Evolutionary conservation across 2,329 filamentous ascomycete species (phyloP), one percentile per base, ranked within the genome.

Genomic region (Cytospora mali): DNA sequence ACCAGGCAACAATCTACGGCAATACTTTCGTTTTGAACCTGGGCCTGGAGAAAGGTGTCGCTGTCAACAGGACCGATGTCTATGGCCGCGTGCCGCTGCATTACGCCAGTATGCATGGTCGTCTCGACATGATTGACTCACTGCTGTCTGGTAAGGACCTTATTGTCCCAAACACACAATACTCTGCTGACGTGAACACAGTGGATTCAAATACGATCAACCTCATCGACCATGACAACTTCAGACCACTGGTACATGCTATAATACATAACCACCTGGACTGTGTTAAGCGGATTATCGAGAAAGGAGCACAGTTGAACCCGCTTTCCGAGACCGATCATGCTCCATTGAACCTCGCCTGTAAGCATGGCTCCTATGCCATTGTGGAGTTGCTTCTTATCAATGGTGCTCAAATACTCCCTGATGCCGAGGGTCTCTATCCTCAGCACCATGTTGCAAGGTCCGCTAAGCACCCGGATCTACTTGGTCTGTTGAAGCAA

Each of bases 401-500:
- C 69, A 87, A 91, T 68, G 88, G 89, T 10, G 92, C 94, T 6
- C 83, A 86, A 62, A 89, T 99, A 64, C 80, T 97, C n/a, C 89
- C 95, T 10, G 95, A 99, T 76, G 95, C 95, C 2, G 95, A 99
- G 79, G 95, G 95, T 1, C 81, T 99, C 13, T 99, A 92, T 72
- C 95, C 95, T n/a, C 95, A 98, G 73, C 95, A 99, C 76, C 84
- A 98, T 35, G 94, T 98, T 23, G 94, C 95, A 27, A 86, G 95
- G 61, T 95, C 94, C 31, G 92, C 92, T 3, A 88, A 93, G 71
- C 90, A 88, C 0, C 90, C 93, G 1, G 83, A 91, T 60, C 84
- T 97, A 29, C 81, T 98, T 13, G 79, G 93, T 16, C 81, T 97
- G 46, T 81, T 99, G 14, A 90, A 93, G 73, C 83, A 90, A 56